Percentiles rank a stretch among this genome's conserved stretches.
Evolutionary conservation across 176 grass and related monocot genomes (phyloP).

Genomic region (Aegilops tauschii): DNA sequence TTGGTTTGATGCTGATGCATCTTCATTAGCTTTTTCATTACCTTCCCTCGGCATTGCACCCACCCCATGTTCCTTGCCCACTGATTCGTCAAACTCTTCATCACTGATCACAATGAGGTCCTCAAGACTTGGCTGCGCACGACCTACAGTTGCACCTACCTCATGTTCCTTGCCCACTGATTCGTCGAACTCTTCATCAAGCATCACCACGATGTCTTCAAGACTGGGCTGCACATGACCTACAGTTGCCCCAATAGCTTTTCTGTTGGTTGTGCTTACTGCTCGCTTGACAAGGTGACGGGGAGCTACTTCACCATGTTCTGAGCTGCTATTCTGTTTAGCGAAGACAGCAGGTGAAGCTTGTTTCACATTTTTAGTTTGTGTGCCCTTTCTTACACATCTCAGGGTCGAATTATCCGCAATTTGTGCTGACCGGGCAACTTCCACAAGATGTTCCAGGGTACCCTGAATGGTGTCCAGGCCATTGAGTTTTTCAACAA

Average conservation of each 20-base stretch:
- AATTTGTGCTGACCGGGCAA: too few species aligned
- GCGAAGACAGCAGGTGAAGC: neutral
- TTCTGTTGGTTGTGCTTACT: neutral
- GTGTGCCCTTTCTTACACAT: too few species aligned
- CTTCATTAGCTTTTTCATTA: neutral
- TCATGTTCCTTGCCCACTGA: neutral
- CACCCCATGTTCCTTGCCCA: neutral
- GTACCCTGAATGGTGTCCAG: too few species aligned
- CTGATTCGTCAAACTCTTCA: neutral
- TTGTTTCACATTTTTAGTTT: too few species aligned
- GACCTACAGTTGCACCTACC: neutral
- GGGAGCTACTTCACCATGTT: neutral
- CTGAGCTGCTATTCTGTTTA: neutral
- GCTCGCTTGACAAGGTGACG: neutral
- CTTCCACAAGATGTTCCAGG: too few species aligned
- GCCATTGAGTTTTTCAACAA: too few species aligned
- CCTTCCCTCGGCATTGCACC: slow-evolving; percentile 7
- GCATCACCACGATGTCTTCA: slow-evolving; percentile 16
- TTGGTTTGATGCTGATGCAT: neutral
- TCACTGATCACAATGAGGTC: slow-evolving; percentile 16
- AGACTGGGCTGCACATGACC: slow-evolving; percentile 12
- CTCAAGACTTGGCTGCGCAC: slow-evolving; percentile 18
- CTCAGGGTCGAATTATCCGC: too few species aligned
- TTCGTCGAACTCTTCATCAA: neutral
- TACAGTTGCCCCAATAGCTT: neutral